phyloP scores from a whole-genome alignment of 805 yeast genomes.

The Wickerhamiella sorbophila region DNA sequence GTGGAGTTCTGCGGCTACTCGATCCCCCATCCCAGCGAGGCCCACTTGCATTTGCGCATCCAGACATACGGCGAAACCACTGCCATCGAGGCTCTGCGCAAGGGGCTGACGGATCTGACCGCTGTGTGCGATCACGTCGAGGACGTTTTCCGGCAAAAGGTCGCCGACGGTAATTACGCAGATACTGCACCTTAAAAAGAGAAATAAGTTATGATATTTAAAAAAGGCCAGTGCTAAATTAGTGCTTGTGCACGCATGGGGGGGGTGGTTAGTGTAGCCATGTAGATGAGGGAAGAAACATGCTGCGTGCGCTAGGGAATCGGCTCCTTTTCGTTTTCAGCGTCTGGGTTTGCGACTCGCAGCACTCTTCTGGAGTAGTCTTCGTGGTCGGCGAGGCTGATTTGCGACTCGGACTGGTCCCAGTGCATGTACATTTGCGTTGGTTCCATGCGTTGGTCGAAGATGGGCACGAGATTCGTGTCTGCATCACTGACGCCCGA shows the following conservation, averaged over 20 bases:
- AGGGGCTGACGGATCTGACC: conserved; percentile 74
- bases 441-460: conserved; percentile 54
- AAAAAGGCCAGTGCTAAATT: too few relatives aligned
- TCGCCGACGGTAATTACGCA: conserved; percentile 39
- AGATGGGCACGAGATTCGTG: conserved; percentile 25
- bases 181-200: conserved; percentile 4
- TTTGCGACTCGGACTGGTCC: conserved; percentile 33
- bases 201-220: not conserved
- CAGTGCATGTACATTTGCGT: conserved; percentile 35
- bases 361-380: conserved; percentile 46
- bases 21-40: conserved; percentile 95
- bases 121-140: conserved; percentile 77
- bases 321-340: not conserved
- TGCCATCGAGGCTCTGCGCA: conserved; percentile 84
- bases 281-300: not conserved
- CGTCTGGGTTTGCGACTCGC: conserved; percentile 38
- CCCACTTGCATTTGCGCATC: conserved; percentile 75
- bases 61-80: conserved; percentile 80
- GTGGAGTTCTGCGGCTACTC: conserved; percentile 98
- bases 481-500: conserved; percentile 19
- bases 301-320: not conserved
- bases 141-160: conserved; percentile 54
- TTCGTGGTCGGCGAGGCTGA: conserved; percentile 39
- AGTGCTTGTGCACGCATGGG: too few relatives aligned
- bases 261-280: too few relatives aligned